phyloP scores from a whole-genome alignment of 169 alveolate genomes.

The Perkinsus chesapeaki region DNA sequence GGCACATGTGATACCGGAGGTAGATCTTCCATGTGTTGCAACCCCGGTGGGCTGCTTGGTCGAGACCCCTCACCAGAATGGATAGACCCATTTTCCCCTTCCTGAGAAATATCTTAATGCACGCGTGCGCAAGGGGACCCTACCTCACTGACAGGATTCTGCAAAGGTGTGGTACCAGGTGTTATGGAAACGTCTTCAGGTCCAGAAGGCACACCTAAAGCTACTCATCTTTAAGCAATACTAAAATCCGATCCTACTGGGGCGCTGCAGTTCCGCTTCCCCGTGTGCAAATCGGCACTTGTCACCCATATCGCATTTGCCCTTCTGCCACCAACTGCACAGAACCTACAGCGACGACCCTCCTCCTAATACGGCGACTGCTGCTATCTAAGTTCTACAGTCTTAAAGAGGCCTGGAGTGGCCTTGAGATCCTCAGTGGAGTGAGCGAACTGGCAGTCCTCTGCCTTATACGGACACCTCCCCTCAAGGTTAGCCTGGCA shows the following conservation, averaged over 20 bases:
- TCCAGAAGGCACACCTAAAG: not conserved
- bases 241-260: not conserved
- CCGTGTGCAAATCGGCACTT: not conserved
- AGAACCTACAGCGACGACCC: not conserved
- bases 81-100: not conserved
- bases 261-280: not conserved
- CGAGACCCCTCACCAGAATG: not conserved
- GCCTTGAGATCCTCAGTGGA: not conserved
- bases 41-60: not conserved
- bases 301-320: not conserved
- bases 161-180: not conserved
- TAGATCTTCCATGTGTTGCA: not conserved
- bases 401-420: not conserved
- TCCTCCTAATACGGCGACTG: not conserved
- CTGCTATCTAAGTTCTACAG: not conserved
- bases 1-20: not conserved
- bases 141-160: not conserved
- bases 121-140: too few relatives aligned
- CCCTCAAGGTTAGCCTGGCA: not conserved
- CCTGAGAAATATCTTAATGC: not conserved
- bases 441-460: not conserved
- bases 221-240: not conserved
- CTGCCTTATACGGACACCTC: not conserved
- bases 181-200: not conserved
- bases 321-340: not conserved